Evolutionary conservation across 2,329 filamentous ascomycete genomes (phyloP).

Genomic region (Talaromyces islandicus): DNA sequence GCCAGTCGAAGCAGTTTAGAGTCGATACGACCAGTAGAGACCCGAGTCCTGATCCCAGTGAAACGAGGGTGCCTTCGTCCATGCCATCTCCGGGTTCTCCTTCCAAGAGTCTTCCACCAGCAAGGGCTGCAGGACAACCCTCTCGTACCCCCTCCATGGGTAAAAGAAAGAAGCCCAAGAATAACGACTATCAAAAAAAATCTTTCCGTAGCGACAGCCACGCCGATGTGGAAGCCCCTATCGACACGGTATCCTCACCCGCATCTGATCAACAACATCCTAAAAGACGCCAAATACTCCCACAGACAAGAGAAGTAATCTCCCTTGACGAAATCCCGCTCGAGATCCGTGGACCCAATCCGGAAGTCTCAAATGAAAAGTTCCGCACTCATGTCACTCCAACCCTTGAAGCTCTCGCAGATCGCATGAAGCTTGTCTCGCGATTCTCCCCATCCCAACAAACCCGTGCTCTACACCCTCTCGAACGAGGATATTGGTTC

Average conservation of each 20-base stretch:
- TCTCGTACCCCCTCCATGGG: background rate
- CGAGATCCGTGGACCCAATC: slow-evolving; percentile 50
- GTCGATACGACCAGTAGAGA: background rate
- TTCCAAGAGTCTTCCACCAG: background rate
- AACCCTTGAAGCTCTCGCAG: slow-evolving; percentile 48
- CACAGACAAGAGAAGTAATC: background rate
- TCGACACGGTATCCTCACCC: background rate
- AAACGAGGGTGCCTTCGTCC: slow-evolving; percentile 11
- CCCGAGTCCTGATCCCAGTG: background rate
- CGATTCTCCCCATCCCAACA: slow-evolving; percentile 50
- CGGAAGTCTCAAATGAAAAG: slow-evolving; percentile 40
- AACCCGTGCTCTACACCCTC: slow-evolving; percentile 45
- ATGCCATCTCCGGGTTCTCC: slow-evolving; percentile 8
- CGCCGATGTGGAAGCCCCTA: background rate
- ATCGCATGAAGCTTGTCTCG: slow-evolving; percentile 46
- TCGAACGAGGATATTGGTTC: slow-evolving; percentile 76
- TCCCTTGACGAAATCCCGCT: slow-evolving; percentile 21
- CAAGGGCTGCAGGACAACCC: background rate
- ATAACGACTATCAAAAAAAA: background rate
- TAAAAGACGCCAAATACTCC: slow-evolving; percentile 3
- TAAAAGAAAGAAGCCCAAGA: slow-evolving; percentile 1
- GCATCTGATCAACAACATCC: background rate
- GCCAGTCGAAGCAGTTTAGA: background rate
- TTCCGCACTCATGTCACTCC: slow-evolving; percentile 54
- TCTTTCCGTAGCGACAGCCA: background rate